Evolutionary conservation across 768 basidiomycete genomes (phyloP).

Genomic region (Scleroderma bovista): DNA sequence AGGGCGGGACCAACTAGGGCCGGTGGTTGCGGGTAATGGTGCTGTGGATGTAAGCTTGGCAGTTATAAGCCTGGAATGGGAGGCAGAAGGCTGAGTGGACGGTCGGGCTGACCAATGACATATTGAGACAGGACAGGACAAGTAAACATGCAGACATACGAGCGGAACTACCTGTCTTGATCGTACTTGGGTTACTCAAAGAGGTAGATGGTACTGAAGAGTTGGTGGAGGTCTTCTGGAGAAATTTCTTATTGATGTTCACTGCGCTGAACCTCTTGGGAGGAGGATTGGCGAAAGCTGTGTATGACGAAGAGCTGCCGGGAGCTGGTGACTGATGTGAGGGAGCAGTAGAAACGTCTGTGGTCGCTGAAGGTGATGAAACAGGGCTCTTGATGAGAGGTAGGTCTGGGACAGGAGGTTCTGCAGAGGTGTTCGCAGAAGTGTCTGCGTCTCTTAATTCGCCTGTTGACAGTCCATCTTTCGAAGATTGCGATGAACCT

Average conservation of each 20-base stretch:
- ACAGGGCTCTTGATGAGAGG: conserved; percentile 6
- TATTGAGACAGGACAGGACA: conserved; percentile 12
- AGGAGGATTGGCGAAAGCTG: conserved; percentile 38
- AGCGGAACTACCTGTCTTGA: conserved; percentile 47
- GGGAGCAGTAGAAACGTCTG: conserved; percentile 12
- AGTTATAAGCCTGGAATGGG: conserved; percentile 80
- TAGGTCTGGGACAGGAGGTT: conserved; percentile 12
- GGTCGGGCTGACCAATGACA: conserved; percentile 48
- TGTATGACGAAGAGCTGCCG: conserved; percentile 4
- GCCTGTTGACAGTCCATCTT: conserved; percentile 14
- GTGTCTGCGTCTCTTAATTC: conserved; percentile 4
- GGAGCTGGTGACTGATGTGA: conserved; percentile 6
- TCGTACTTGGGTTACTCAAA: conserved; percentile 33
- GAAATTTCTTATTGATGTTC: conserved; percentile 95
- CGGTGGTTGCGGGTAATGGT: conserved; percentile 50
- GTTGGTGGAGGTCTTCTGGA: conserved; percentile 78
- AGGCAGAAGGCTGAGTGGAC: conserved; percentile 43
- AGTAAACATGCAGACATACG: conserved; percentile 37
- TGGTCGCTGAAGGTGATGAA: conserved; percentile 8
- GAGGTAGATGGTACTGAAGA: conserved; percentile 42
- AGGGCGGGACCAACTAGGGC: conserved; percentile 75
- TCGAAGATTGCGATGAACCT: conserved; percentile 39
- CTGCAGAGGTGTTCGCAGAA: conserved; percentile 7
- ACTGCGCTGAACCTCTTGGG: conserved; percentile 85
- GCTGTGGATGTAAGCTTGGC: conserved; percentile 75